phyloP scores from a whole-genome alignment of 129 eudicot species.

The Chrysanthemum lavandulifolium region DNA sequence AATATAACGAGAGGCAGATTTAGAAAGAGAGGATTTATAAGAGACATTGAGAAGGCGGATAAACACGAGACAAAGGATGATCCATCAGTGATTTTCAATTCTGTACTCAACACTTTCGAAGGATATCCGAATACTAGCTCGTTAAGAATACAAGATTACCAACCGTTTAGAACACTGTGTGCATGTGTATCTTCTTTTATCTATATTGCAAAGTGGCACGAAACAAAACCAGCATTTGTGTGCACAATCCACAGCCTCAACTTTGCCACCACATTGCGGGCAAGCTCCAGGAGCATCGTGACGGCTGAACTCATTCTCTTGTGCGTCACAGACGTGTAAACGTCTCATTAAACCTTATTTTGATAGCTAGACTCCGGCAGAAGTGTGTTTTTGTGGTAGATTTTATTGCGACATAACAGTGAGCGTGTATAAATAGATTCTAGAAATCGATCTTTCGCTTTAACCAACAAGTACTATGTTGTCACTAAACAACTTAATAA shows the following conservation, averaged over 20 bases:
- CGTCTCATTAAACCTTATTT: constrained; percentile 16
- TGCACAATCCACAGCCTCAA: constrained; percentile 32
- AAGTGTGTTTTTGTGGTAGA: background rate
- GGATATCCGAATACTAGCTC: background rate
- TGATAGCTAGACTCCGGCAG: background rate
- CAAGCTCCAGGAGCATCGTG: constrained; percentile 39
- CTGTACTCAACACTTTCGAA: too few species aligned
- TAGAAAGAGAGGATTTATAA: background rate
- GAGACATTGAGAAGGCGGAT: background rate
- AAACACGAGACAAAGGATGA: background rate
- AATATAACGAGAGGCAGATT: background rate
- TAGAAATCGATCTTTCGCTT: too few species aligned
- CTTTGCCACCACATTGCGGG: constrained; percentile 41
- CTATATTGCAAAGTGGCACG: constrained; percentile 30
- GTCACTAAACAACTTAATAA: too few species aligned
- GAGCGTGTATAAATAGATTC: too few species aligned
- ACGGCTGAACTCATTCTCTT: constrained; percentile 31
- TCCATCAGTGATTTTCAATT: too few species aligned
- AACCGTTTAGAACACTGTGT: constrained; percentile 30
- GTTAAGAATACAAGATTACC: constrained; percentile 29
- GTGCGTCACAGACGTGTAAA: constrained; percentile 27
- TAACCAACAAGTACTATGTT: too few species aligned
- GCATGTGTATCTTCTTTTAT: constrained; percentile 32
- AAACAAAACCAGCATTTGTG: constrained; percentile 36
- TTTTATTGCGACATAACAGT: background rate